Percentiles rank a stretch among this genome's conserved stretches.
Evolutionary conservation across 306 rosid species (phyloP).

Genomic region (Prunus padus): DNA sequence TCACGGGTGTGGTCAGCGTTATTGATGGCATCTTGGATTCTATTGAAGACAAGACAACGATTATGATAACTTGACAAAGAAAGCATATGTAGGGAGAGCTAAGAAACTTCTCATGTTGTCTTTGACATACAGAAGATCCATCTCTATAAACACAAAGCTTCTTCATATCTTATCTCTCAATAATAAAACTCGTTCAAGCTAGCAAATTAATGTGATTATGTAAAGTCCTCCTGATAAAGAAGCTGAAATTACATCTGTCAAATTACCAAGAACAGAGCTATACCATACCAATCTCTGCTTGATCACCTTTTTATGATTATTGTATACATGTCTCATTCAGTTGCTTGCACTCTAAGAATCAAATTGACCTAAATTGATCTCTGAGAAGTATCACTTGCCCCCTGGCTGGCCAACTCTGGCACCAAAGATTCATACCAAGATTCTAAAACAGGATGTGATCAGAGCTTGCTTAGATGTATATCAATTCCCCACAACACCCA

Average conservation of each 20-base stretch:
- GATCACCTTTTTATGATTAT: too few species aligned
- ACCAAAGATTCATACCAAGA: too few species aligned
- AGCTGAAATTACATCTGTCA: not conserved
- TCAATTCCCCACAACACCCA: too few species aligned
- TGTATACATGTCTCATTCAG: too few species aligned
- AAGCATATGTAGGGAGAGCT: conserved; percentile 67
- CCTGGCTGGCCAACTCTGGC: too few species aligned
- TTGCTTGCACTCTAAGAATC: too few species aligned
- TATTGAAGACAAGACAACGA: conserved; percentile 60
- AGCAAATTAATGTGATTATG: not conserved
- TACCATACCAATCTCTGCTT: too few species aligned
- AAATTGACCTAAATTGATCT: too few species aligned
- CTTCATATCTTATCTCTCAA: too few species aligned
- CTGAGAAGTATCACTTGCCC: too few species aligned
- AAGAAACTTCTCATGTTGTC: conserved; percentile 66
- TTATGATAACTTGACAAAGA: conserved; percentile 68
- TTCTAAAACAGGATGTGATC: too few species aligned
- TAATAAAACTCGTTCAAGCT: not conserved
- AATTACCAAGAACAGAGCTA: not conserved
- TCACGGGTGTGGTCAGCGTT: conserved; percentile 80
- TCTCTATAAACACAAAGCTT: conserved; percentile 34
- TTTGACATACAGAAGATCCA: conserved; percentile 50
- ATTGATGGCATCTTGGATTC: conserved; percentile 62
- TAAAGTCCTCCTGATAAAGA: not conserved
- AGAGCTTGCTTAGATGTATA: too few species aligned